Base-by-base conservation (phyloP, 2,329 filamentous ascomycete genomes). In the Macrophomina pseudophaseolina region DNA sequence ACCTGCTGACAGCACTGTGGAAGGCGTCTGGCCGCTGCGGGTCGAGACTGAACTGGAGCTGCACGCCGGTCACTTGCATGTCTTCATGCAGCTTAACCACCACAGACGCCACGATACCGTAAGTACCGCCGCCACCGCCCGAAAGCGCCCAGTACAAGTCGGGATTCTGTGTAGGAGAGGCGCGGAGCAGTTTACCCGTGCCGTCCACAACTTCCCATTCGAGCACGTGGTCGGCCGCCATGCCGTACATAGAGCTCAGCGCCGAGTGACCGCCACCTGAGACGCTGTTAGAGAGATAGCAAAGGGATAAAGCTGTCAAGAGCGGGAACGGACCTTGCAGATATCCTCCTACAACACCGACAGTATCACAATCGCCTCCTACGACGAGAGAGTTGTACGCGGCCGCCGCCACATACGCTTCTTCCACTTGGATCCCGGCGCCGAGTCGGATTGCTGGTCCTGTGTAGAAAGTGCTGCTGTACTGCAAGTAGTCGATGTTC, bases 81-180 rank as follows among this genome's bases (percentile, higher is more conserved):
- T 74, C 68, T 9, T 68, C 53, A 64, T 74, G 70, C n/a, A 71
- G 73, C 53, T 71, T 71, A 1, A 74, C 72, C 72, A 7, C 75
- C 74, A 42, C 74, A 0, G 74, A 74, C 16, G 74, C 58, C 9
- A 75, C 74, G 16, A 77, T 70, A 11, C 70, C 77, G 62, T 72
- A 78, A 0, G 73, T 75, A 16, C 73, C 74, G 3, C 72, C 73
- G 1, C 76, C 75, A 33, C 75, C 77, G 14, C 73, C 74, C 11
- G 66, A 69, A 1, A 79, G 66, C 7, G 77, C 77, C 77, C 76
- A 79, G 69, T 76, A 78, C 0, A 78, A 71, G 49, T 79, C 76
- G 0, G 69, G 32, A 63, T 77, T 74, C n/a, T 74, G 40, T 2
- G 69, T 71, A 14, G 72, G 64, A 1, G 75, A 70, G 2, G 76